Conservation (phyloP, 164 flowering plant species). For the Macadamia tetraphylla region DNA sequence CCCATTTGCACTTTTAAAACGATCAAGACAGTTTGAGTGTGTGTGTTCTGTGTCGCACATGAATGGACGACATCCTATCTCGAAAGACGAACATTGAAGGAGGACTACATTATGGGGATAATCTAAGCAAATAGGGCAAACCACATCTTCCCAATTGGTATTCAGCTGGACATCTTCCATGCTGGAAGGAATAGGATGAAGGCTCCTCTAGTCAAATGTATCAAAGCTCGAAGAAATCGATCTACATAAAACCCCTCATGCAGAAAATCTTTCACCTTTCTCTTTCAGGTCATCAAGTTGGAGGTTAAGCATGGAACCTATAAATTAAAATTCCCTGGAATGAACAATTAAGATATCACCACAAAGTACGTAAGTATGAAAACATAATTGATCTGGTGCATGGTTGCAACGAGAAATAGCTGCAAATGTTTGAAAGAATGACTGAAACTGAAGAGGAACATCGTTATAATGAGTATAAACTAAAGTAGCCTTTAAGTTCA, state of each 20-base stretch:
- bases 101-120: constrained; percentile 89
- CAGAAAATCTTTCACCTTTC: background rate
- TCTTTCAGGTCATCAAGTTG: background rate
- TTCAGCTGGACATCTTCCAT: constrained; percentile 41
- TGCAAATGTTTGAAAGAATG: constrained; percentile 4
- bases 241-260: constrained; percentile 6
- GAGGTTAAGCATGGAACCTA: background rate
- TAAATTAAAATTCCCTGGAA: background rate
- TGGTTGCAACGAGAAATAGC: background rate
- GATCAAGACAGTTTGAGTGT: constrained; percentile 87
- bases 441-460: background rate
- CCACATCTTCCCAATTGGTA: constrained; percentile 66
- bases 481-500: too few species aligned
- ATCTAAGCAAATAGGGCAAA: constrained; percentile 91
- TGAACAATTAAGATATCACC: background rate
- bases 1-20: constrained; percentile 64
- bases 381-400: background rate
- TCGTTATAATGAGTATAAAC: too few species aligned
- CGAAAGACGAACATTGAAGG: constrained; percentile 80
- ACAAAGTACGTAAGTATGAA: background rate
- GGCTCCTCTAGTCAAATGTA: constrained; percentile 20
- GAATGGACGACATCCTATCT: constrained; percentile 84
- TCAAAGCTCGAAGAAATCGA: constrained; percentile 23
- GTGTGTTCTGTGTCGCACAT: constrained; percentile 83
- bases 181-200: constrained; percentile 8